Evolutionary conservation across 192 early-diverging fungal species (phyloP).

Genomic region (Linderina pennispora): DNA sequence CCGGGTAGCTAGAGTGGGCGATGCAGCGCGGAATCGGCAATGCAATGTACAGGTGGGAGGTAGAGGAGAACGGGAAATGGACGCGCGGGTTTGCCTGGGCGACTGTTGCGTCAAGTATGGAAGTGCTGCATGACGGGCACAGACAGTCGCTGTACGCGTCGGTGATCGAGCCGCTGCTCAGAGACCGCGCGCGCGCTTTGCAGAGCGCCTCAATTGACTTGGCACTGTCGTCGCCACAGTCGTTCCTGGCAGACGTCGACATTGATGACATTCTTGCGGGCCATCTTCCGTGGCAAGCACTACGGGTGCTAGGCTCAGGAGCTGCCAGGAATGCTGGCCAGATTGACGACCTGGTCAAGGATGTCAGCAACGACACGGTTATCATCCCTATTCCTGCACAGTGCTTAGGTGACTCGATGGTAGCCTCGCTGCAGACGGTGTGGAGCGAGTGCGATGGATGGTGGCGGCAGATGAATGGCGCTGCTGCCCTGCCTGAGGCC

Average conservation of each 20-base stretch:
- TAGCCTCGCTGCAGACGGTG: conserved; percentile 5
- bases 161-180: conserved; percentile 29
- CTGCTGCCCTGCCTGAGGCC: conserved; percentile 16
- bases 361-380: too few species aligned
- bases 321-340: not conserved
- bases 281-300: conserved; percentile 23
- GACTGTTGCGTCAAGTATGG: conserved; percentile 2
- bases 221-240: conserved; percentile 8
- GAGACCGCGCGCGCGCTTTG: conserved; percentile 7
- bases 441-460: conserved; percentile 32
- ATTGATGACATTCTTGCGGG: conserved; percentile 12
- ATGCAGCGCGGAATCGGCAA: conserved; percentile 13
- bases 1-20: conserved; percentile 10
- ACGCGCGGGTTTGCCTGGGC: conserved; percentile 9
- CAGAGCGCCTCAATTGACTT: conserved; percentile 6
- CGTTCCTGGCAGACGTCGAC: conserved; percentile 7
- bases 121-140: conserved; percentile 2
- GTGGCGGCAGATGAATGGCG: conserved; percentile 39
- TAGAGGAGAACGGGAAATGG: conserved; percentile 3
- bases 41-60: conserved; percentile 9
- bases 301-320: not conserved
- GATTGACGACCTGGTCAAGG: conserved; percentile 5
- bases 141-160: conserved; percentile 3
- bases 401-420: conserved; percentile 4
- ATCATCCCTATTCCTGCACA: conserved; percentile 12